Evolutionary conservation across 805 yeast genomes (phyloP), one percentile per base, ranked within the genome.

Genomic region (Kodamaea nitidulidarum): DNA sequence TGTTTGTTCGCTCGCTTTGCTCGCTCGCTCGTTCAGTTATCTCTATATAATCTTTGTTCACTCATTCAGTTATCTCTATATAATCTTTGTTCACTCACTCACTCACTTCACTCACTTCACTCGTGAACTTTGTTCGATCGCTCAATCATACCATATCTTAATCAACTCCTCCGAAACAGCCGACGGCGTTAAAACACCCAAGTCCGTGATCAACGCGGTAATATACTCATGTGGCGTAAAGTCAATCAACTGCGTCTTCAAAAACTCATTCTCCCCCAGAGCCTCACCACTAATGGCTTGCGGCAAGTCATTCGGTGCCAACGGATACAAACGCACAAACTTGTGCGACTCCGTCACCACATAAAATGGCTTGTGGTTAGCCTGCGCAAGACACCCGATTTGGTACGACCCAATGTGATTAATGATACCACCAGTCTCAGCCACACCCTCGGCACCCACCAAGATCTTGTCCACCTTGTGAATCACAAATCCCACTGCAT

Each of bases 381-480:
- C 80, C 51, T 85, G 83, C 2, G 98, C 96, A 42, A 93, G 66
- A 33, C 93, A 91, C 28, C 97, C 97, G 35, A 91, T 83, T 55
- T 93, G 96, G 61, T 87, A 93, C 1, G 95, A 82, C 4, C 99
- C 99, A 45, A 93, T 81, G 50, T 85, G 90, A 62, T 93, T 93
- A 50, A 93, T 91, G 35, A 95, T 88, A 24, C 99, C 99, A 41
- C 99, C 99, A 58, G 95, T 84, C 67, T 93, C 99, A 3, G 96
- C 95, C 3, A 93, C 99, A 50, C 99, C 99, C 63, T 93, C 98
- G 1, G 98, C 98, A 40, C 99, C 99, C 48, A 93, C 93, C 48
- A 93, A 76, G 4, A 93, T 85, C 61, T 93, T 91, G 65, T 91
- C 95, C 10, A 90, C 88, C 59, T 85, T 84, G 59, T 88, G 90